phyloP scores from a whole-genome alignment of 805 yeast genomes.

The Helenozyma rhizophorensis region DNA sequence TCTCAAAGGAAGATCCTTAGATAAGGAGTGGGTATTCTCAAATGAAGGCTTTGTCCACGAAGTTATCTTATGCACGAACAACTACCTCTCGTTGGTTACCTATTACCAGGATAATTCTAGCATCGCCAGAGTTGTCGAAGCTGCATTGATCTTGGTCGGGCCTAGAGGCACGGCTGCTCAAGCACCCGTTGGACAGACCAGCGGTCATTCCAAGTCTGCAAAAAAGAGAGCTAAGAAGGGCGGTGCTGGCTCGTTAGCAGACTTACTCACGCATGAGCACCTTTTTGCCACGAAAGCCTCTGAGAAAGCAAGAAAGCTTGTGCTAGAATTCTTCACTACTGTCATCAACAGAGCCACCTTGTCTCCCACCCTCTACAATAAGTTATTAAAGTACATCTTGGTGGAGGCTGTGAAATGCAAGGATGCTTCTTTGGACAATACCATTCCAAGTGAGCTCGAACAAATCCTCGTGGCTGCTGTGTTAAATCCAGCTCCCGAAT shows the following conservation, averaged over 20 bases:
- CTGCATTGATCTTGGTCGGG: slow-evolving; percentile 42
- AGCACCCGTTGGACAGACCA: slow-evolving; percentile 1
- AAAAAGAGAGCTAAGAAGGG: slow-evolving; percentile 39
- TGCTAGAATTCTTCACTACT: slow-evolving; percentile 45
- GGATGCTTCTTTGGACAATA: slow-evolving; percentile 18
- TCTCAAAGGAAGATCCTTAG: slow-evolving; percentile 33
- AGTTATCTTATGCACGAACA: slow-evolving; percentile 22
- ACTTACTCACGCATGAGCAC: slow-evolving; percentile 61
- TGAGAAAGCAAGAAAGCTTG: slow-evolving; percentile 22
- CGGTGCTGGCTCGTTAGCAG: slow-evolving; percentile 53
- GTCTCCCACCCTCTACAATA: slow-evolving; percentile 60
- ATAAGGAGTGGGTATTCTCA: slow-evolving; percentile 26
- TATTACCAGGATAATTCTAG: slow-evolving; percentile 46
- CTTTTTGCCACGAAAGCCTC: slow-evolving; percentile 46
- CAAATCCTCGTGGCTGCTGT: slow-evolving; percentile 49
- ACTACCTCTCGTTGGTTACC: slow-evolving; percentile 30
- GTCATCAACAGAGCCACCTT: slow-evolving; percentile 47
- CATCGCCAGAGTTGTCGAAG: slow-evolving; percentile 55
- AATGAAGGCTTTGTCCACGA: slow-evolving; percentile 41
- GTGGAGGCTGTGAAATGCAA: slow-evolving; percentile 32
- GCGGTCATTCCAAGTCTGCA: slow-evolving; percentile 13
- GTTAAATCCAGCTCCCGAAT: slow-evolving; percentile 63
- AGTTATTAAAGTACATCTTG: slow-evolving; percentile 40
- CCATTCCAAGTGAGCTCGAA: slow-evolving; percentile 30
- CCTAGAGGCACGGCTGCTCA: slow-evolving; percentile 22